A percentile compares a stretch with the other conserved stretches of the same genome.
Conservation (phyloP, 306 rosid species). For the Mucuna pruriens region DNA sequence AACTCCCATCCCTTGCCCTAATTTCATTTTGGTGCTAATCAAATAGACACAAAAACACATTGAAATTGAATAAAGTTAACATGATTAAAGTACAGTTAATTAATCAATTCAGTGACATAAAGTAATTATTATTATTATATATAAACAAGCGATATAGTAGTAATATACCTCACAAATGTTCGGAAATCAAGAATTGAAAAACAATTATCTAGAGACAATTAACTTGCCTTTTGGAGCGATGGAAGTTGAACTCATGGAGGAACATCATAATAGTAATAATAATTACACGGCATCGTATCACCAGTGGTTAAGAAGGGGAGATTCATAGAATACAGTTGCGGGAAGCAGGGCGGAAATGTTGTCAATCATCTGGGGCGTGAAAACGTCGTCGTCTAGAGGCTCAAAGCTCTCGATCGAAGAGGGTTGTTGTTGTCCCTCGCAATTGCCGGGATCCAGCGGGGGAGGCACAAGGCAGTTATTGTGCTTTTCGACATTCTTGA, state of each 20-base stretch:
- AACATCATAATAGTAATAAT: background rate
- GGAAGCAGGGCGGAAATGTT: conserved; percentile 50
- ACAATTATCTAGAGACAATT: background rate
- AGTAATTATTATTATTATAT: background rate
- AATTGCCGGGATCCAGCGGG: conserved; percentile 18
- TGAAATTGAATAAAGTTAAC: background rate
- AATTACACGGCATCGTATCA: conserved; percentile 43
- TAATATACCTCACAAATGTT: conserved; percentile 2
- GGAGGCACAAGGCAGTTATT: conserved; percentile 37
- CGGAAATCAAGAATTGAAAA: background rate
- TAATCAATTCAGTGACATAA: background rate
- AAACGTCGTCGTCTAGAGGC: conserved; percentile 55
- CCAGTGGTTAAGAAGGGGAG: conserved; percentile 43
- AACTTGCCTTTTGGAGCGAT: background rate
- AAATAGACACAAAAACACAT: background rate
- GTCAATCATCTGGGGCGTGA: conserved; percentile 64
- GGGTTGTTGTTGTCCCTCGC: background rate
- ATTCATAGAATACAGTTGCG: conserved; percentile 43
- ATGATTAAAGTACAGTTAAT: conserved; percentile 9
- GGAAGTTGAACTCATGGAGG: conserved; percentile 31
- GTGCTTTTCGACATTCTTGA: background rate
- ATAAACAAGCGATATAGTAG: conserved; percentile 27
- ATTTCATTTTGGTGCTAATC: background rate
- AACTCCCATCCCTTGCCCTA: background rate
- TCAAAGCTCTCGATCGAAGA: conserved; percentile 34